Conservation (phyloP, 495 filamentous ascomycete species). For the Symbiotaphrina buchneri region DNA sequence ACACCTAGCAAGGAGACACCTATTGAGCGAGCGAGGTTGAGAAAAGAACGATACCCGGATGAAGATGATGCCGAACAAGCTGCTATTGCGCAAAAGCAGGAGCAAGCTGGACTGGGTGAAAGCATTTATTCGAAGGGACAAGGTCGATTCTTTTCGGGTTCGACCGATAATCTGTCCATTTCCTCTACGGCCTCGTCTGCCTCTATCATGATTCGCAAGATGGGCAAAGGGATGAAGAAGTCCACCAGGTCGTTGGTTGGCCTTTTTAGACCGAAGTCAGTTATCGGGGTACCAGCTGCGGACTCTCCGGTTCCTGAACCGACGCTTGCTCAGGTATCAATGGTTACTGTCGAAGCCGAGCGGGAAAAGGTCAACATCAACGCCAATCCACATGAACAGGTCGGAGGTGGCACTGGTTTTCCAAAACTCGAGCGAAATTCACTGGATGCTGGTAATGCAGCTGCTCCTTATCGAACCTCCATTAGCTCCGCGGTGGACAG, state of each 20-base stretch:
- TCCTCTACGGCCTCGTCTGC: conserved; percentile 95
- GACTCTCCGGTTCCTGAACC: conserved; percentile 42
- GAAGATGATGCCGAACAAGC: conserved; percentile 67
- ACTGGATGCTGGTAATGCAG: conserved; percentile 29
- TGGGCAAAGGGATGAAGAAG: conserved; percentile 96
- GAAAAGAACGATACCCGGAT: conserved; percentile 46
- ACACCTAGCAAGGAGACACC: conserved; percentile 27
- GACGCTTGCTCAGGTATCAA: conserved; percentile 61
- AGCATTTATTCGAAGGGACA: conserved; percentile 90
- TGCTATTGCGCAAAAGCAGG: conserved; percentile 78
- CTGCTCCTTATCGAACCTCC: conserved; percentile 7
- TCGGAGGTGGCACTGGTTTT: conserved; percentile 59
- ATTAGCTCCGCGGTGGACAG: background rate
- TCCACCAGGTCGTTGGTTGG: conserved; percentile 76
- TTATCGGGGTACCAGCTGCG: conserved; percentile 47
- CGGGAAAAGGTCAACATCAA: conserved; percentile 66
- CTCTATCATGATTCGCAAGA: conserved; percentile 98
- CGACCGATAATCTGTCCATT: conserved; percentile 90
- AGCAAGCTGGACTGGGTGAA: conserved; percentile 73
- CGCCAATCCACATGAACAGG: conserved; percentile 40
- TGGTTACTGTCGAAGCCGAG: conserved; percentile 91
- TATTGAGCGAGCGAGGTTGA: conserved; percentile 35
- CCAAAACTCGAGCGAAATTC: conserved; percentile 74
- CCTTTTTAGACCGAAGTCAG: conserved; percentile 83
- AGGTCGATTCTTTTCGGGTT: conserved; percentile 65